phyloP scores from a whole-genome alignment of 2,329 filamentous ascomycete species.

The Aspergillus quadricinctus region DNA sequence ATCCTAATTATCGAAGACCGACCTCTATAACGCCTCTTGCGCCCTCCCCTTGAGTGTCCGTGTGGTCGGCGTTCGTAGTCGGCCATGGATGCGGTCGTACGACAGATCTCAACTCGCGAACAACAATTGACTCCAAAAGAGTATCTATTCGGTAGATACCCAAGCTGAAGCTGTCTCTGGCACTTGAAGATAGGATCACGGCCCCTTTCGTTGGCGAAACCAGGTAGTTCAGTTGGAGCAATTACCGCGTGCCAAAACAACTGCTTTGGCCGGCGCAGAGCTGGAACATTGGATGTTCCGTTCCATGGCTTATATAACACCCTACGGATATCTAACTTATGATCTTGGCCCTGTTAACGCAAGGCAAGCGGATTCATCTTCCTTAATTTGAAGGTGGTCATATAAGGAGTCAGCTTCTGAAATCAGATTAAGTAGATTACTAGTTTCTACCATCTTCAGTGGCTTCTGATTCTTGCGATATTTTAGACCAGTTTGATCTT shows the following conservation, averaged over 20 bases:
- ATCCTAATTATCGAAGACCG: conserved; percentile 7
- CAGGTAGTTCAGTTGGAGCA: conserved; percentile 3
- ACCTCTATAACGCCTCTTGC: conserved; percentile 81
- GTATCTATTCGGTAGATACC: not conserved
- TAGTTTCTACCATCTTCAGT: too few relatives aligned
- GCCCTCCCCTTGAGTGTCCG: conserved; percentile 45
- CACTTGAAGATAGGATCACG: conserved; percentile 1
- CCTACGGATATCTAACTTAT: not conserved
- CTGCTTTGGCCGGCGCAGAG: conserved; percentile 3
- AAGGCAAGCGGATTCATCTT: too few relatives aligned
- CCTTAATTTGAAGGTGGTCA: too few relatives aligned
- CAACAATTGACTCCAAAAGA: conserved; percentile 9
- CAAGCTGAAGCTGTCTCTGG: not conserved
- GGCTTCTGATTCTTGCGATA: too few relatives aligned
- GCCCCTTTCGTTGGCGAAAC: not conserved
- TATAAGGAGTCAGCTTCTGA: too few relatives aligned
- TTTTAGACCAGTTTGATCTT: too few relatives aligned
- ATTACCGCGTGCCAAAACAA: conserved; percentile 11
- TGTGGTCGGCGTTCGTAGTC: conserved; percentile 55
- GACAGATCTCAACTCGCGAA: conserved; percentile 1
- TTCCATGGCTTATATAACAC: conserved; percentile 7
- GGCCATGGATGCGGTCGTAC: conserved; percentile 38
- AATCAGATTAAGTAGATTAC: too few relatives aligned
- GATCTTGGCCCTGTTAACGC: too few relatives aligned
- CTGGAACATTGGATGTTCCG: conserved; percentile 17